phyloP scores from a whole-genome alignment of 163 green algal genomes.

The Coccomyxa subellipsoidea region DNA sequence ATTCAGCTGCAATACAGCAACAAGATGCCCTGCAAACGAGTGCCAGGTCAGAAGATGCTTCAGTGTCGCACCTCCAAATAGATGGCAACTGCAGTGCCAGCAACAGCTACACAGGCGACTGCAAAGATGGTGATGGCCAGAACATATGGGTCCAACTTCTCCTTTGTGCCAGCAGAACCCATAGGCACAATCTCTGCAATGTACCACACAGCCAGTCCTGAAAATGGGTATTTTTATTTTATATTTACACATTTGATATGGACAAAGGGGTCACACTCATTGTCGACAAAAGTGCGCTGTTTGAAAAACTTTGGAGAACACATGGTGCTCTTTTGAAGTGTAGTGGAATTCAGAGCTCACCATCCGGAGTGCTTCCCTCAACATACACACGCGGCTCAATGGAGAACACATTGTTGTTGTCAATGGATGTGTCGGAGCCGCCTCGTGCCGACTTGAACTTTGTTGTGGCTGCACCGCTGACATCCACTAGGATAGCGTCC shows the following conservation, averaged over 20 bases:
- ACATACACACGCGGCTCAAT: slow-evolving; percentile 71
- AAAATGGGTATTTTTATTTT: too few relatives aligned
- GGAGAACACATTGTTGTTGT: slow-evolving; percentile 94
- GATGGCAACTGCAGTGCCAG: slow-evolving; percentile 55
- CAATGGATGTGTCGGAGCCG: slow-evolving; percentile 81
- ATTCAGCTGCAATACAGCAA: too few relatives aligned
- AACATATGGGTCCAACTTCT: slow-evolving; percentile 42
- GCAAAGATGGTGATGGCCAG: slow-evolving; percentile 44
- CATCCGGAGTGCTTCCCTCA: slow-evolving; percentile 33
- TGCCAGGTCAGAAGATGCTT: neutral
- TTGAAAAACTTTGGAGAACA: neutral
- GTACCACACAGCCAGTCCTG: neutral
- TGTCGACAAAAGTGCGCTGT: too few relatives aligned
- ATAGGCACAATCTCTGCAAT: neutral
- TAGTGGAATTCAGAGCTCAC: neutral
- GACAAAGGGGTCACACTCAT: too few relatives aligned
- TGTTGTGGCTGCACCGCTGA: slow-evolving; percentile 28
- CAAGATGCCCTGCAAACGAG: too few relatives aligned
- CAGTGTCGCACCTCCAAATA: slow-evolving; percentile 50
- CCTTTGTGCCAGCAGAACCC: neutral
- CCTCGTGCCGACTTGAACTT: slow-evolving; percentile 37
- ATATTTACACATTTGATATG: too few relatives aligned
- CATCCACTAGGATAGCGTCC: slow-evolving; percentile 71
- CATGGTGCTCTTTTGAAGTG: neutral
- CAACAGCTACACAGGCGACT: slow-evolving; percentile 47